Conservation (phyloP, 2,329 filamentous ascomycete genomes). For the Penicillium sp. region DNA sequence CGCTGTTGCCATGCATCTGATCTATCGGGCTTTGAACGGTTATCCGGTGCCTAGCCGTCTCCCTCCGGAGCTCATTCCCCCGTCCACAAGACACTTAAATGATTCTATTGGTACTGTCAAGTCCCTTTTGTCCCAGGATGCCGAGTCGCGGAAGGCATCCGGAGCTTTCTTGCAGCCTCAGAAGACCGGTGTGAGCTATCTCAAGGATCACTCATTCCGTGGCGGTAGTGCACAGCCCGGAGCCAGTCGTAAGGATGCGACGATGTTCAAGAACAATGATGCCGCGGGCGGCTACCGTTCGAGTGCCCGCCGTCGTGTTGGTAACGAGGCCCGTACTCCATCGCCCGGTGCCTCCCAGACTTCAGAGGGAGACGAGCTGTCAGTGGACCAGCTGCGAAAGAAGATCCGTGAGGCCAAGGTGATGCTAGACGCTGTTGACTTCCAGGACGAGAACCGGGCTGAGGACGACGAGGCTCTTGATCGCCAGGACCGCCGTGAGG, state of each 20-base stretch:
- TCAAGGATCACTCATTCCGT: slow-evolving; percentile 92
- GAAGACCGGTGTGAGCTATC: slow-evolving; percentile 95
- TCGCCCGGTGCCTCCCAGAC: slow-evolving; percentile 71
- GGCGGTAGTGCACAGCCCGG: slow-evolving; percentile 58
- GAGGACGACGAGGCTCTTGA: slow-evolving; percentile 94
- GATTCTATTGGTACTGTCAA: slow-evolving; percentile 93
- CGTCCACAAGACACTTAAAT: slow-evolving; percentile 88
- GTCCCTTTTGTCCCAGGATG: slow-evolving; percentile 82
- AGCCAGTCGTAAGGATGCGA: slow-evolving; percentile 81
- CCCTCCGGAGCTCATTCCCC: slow-evolving; percentile 88
- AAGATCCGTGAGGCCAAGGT: slow-evolving; percentile 93
- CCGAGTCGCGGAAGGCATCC: slow-evolving; percentile 81
- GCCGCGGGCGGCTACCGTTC: slow-evolving; percentile 90
- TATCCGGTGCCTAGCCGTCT: slow-evolving; percentile 86
- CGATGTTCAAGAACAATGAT: slow-evolving; percentile 94
- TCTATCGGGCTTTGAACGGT: slow-evolving; percentile 94
- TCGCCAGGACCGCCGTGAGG: slow-evolving; percentile 83
- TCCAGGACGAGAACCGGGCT: slow-evolving; percentile 81
- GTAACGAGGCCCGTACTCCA: slow-evolving; percentile 67
- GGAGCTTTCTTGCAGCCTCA: slow-evolving; percentile 90
- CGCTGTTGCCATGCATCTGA: slow-evolving; percentile 97
- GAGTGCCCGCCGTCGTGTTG: slow-evolving; percentile 82
- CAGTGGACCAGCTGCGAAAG: slow-evolving; percentile 84
- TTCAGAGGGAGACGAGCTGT: slow-evolving; percentile 71
- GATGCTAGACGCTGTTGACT: slow-evolving; percentile 91